These are phyloP conservation scores for Crepidotus variabilis DNA, from an alignment of 768 basidiomycete genomes.

Conservation along the genomic window DNA sequence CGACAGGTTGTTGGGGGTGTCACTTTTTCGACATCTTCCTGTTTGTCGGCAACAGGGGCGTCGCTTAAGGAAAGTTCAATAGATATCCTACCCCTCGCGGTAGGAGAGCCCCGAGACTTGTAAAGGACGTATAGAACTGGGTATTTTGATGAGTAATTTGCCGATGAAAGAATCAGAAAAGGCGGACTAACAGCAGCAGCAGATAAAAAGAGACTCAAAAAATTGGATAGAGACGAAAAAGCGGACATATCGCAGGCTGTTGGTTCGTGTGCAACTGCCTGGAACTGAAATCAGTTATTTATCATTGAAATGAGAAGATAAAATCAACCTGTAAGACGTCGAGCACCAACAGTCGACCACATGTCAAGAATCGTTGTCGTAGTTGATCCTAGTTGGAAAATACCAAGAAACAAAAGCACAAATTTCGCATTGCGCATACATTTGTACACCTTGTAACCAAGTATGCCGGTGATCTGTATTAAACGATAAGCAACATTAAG, in stretches of 20 bases:
- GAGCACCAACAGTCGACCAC: conserved; percentile 30
- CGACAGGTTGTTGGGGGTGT: conserved; percentile 17
- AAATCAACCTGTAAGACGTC: conserved; percentile 45
- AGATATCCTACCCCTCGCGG: conserved; percentile 53
- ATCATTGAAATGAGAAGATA: background rate
- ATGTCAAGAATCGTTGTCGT: conserved; percentile 40
- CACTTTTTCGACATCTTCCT: conserved; percentile 18
- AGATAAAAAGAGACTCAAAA: conserved; percentile 54
- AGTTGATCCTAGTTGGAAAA: conserved; percentile 40
- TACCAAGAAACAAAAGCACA: conserved; percentile 38
- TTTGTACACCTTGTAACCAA: conserved; percentile 64
- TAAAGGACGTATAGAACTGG: conserved; percentile 54
- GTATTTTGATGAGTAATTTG: background rate
- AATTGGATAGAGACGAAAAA: conserved; percentile 47
- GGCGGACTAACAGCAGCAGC: conserved; percentile 49
- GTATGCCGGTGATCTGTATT: conserved; percentile 53
- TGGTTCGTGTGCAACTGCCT: conserved; percentile 47
- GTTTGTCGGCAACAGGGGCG: conserved; percentile 24
- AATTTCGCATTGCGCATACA: conserved; percentile 59
- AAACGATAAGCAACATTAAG: background rate
- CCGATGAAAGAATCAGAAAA: background rate
- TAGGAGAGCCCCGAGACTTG: conserved; percentile 46
- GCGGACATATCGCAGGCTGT: conserved; percentile 30
- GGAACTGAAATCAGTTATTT: conserved; percentile 1
- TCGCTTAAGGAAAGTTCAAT: conserved; percentile 44